Percentiles rank a stretch among this genome's conserved stretches.
Evolutionary conservation across 805 yeast species (phyloP).

Genomic region (Suhomyces canberraensis): DNA sequence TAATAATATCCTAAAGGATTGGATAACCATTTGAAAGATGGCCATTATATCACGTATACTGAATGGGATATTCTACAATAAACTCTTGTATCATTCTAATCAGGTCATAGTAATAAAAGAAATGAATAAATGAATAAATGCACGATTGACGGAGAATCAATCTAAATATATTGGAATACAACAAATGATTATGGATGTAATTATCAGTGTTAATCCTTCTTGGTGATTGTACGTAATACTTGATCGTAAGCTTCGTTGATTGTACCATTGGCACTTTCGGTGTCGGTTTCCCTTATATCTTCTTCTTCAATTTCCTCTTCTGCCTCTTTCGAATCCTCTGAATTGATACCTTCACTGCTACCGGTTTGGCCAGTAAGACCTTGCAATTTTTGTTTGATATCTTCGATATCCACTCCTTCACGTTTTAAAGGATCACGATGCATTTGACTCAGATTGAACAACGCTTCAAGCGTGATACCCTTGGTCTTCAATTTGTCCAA

Average conservation of each 20-base stretch:
- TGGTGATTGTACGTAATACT: constrained; percentile 13
- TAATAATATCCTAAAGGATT: too few species aligned
- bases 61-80: too few species aligned
- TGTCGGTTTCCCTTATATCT: background rate
- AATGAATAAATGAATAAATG: too few species aligned
- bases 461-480: constrained; percentile 29
- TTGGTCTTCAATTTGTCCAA: constrained; percentile 28
- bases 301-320: constrained; percentile 1
- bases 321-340: background rate
- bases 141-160: too few species aligned
- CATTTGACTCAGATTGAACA: constrained; percentile 11
- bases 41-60: too few species aligned
- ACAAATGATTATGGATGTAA: too few species aligned
- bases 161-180: too few species aligned
- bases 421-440: constrained; percentile 3
- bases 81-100: too few species aligned
- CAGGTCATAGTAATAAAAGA: too few species aligned
- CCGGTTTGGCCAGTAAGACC: background rate
- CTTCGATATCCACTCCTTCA: constrained; percentile 12
- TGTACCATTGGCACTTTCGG: constrained; percentile 7
- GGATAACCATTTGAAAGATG: too few species aligned
- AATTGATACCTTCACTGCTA: background rate
- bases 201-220: background rate
- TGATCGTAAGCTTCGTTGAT: constrained; percentile 20
- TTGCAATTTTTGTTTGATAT: constrained; percentile 9